A percentile compares a stretch with the other conserved stretches of the same genome.
phyloP scores from a whole-genome alignment of 163 green algal species.

The Chlamydomonas reinhardtii region DNA sequence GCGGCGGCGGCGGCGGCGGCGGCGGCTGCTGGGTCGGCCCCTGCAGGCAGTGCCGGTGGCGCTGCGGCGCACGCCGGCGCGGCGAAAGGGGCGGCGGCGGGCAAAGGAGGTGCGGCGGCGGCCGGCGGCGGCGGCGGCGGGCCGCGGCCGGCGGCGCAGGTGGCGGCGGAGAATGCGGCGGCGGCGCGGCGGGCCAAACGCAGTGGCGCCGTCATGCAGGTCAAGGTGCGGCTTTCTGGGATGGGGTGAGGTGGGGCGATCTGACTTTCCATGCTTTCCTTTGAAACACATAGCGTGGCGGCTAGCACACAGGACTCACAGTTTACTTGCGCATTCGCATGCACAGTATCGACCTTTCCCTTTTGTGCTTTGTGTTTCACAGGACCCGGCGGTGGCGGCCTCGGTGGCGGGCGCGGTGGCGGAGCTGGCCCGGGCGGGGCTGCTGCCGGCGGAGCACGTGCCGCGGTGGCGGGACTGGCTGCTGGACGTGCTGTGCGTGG shows the following conservation, averaged over 20 bases:
- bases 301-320: too few species aligned
- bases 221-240: constrained; percentile 2
- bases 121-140: too few species aligned
- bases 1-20: not conserved
- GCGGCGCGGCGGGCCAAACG: not conserved
- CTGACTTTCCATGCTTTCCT: too few species aligned
- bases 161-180: not conserved
- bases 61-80: too few species aligned
- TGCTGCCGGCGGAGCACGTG: constrained; percentile 45
- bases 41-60: too few species aligned
- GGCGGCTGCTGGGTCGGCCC: not conserved
- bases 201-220: not conserved
- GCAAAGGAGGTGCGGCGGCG: too few species aligned
- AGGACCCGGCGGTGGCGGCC: constrained; percentile 46
- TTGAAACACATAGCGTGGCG: too few species aligned
- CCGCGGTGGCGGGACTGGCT: constrained; percentile 53
- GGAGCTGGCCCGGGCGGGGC: constrained; percentile 52
- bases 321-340: too few species aligned
- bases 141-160: not conserved
- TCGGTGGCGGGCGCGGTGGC: constrained; percentile 36
- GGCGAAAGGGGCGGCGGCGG: too few species aligned
- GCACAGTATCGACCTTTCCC: too few species aligned
- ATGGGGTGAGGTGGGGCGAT: not conserved
- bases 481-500: constrained; percentile 49
- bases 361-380: too few species aligned